Base-by-base conservation (phyloP, 225 moss, liverwort and hornwort species). In the Pleurozium schreberi region DNA sequence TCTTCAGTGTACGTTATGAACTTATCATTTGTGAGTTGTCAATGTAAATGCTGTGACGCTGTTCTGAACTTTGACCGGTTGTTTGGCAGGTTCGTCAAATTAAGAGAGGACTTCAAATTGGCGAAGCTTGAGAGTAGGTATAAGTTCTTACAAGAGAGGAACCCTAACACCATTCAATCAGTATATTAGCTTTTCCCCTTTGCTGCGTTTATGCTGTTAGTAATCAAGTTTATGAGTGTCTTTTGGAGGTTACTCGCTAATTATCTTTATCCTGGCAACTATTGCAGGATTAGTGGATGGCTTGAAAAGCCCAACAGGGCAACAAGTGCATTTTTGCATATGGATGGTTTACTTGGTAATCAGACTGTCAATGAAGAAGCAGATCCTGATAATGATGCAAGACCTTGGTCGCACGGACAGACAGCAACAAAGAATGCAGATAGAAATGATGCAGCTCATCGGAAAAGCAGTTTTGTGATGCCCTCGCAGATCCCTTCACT, bases 81-180 rank as follows among this genome's bases (percentile, higher is more conserved):
- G 75, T 79, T 77, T 91, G 80, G 85, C 93, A 95, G 95, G 88
- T 93, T 93, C 53, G 86, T 95, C 83, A 92, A 93, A 87, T 85
- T 93, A 81, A 88, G 95, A 74, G 95, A 92, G 82, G 95, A 95
- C 85, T 95, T 91, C 75, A 93, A 95, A 86, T 84, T 90, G 91
- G 93, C 95, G 65, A 95, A 92, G 92, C 92, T 92, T 89, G 94
- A 93, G 92, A 93, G 88, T 89, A 91, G 92, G 92, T 93, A 92
- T 70, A 80, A 82, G 52, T 74, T 42, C 73, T 80, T 47, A 59
- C 65, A 81, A 76, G 43, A 81, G 81, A 85, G 47, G 38, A 66
- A 60, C 45, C 77, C 79, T 76, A 69, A 30, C 55, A 45, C 74
- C 30, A 27, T 84, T 83, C n/a, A 34, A 40, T 81, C 71, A 83